Evolutionary conservation across 176 grass and related monocot species (phyloP), one percentile per base, ranked within the genome.

Genomic region (Oryza longistaminata): DNA sequence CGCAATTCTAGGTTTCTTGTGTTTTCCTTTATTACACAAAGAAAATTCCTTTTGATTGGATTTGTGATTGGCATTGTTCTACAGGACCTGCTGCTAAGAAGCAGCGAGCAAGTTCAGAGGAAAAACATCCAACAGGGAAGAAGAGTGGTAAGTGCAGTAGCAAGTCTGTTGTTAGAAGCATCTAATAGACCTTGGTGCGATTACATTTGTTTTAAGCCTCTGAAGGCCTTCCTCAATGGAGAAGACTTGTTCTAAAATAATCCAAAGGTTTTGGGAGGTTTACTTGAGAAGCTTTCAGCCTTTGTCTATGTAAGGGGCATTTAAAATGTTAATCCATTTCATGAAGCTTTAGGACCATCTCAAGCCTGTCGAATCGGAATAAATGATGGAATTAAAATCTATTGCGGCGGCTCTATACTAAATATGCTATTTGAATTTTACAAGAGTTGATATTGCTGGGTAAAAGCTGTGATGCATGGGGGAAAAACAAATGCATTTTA

Each of bases 121-220:
- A 83, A 75, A 86, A 66, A 70, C 31, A 73, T 21, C n/a, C 87
- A 87, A 61, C 64, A 55, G 73, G 74, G 78, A 90, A 85, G 86
- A 97, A 81, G 77, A 91, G 82, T 83, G 87, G 96, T 98, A 87
- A 78, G 68, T 89, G 35, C 24, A 81, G 74, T 88, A 37, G 12
- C 72, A 85, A 70, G 44, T 62, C 35, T 90, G 8, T 40, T 73
- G 37, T 60, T 24, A 66, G 13, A 71, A 43, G 10, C 12, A 60
- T 68, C 14, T 88, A 83, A 9, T 24, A 53, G 21, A 10, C 44
- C 64, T 81, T 72, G 62, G 42, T 79, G 22, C 58, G 60, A 12
- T 69, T 25, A 2, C 26, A 68, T 80, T 46, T 69, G 33, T 13
- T 64, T 19, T 49, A 37, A 70, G 48, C 49, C 62, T 81, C 64